phyloP scores from a whole-genome alignment of 768 basidiomycete genomes.

The Dendrothele bispora region DNA sequence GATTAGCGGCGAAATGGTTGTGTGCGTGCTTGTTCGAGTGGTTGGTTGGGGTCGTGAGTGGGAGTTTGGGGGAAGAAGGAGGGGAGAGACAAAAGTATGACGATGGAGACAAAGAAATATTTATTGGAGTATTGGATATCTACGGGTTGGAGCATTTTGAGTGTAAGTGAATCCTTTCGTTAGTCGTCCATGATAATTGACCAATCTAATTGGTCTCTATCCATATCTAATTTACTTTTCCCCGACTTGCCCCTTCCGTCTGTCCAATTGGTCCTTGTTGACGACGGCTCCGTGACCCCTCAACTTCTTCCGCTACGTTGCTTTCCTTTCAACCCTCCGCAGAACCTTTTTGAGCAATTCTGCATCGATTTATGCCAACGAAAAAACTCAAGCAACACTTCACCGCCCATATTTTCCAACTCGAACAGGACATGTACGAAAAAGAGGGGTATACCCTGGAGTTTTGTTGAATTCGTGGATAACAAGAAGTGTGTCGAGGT shows the following conservation, averaged over 20 bases:
- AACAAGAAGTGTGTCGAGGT: no score
- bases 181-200: constrained; percentile 1
- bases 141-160: constrained; percentile 98
- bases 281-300: neutral
- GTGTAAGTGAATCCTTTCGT: constrained; percentile 43
- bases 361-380: no score
- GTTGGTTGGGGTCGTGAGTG: constrained; percentile 96
- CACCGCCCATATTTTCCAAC: no score
- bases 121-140: constrained; percentile 98
- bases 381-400: no score
- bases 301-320: neutral
- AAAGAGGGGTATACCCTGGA: no score
- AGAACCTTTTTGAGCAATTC: constrained; percentile 96
- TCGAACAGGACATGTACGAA: no score
- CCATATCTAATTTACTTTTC: neutral
- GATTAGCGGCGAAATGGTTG: constrained; percentile 96
- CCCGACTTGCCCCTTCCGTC: neutral
- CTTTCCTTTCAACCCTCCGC: neutral
- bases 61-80: constrained; percentile 90
- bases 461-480: no score
- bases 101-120: constrained; percentile 75
- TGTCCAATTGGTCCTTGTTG: neutral
- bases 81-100: constrained; percentile 48
- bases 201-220: neutral
- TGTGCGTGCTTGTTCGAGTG: constrained; percentile 99